A percentile compares a stretch with the other conserved stretches of the same genome.
These are phyloP conservation scores for Fusarium sterilihyphosum DNA, from an alignment of 2,329 filamentous ascomycete species.

Conservation along the genomic window DNA sequence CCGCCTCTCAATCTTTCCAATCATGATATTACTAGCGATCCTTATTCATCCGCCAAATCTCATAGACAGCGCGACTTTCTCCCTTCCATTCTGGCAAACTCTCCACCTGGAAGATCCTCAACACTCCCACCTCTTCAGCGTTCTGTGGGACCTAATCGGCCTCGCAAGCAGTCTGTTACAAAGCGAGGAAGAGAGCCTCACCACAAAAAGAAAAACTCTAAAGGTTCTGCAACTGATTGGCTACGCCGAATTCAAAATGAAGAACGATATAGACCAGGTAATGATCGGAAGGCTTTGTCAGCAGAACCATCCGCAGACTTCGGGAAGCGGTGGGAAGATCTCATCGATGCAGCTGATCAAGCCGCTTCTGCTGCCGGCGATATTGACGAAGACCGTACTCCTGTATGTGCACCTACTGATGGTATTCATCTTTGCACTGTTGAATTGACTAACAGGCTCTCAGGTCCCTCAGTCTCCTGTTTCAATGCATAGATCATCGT, in stretches of 20 bases:
- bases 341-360: constrained; percentile 84
- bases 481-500: constrained; percentile 69
- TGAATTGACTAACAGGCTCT: constrained; percentile 36
- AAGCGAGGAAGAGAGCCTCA: constrained; percentile 79
- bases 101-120: constrained; percentile 86
- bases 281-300: constrained; percentile 84
- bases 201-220: constrained; percentile 83
- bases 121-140: constrained; percentile 87
- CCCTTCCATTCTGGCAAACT: constrained; percentile 82
- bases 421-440: neutral
- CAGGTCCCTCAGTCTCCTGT: constrained; percentile 73
- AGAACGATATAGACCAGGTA: constrained; percentile 71
- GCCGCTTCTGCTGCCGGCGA: constrained; percentile 89
- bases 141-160: constrained; percentile 74
- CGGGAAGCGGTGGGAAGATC: constrained; percentile 94
- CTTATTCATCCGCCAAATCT: constrained; percentile 70
- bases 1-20: constrained; percentile 71
- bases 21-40: constrained; percentile 76
- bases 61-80: constrained; percentile 77
- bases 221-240: constrained; percentile 75
- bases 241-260: constrained; percentile 67
- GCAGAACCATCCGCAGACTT: constrained; percentile 84
- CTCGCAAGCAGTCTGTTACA: constrained; percentile 86
- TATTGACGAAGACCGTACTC: constrained; percentile 89
- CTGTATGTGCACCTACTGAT: constrained; percentile 60